Base-by-base conservation (phyloP, 2,329 filamentous ascomycete species). In the Penicillium hordei region DNA sequence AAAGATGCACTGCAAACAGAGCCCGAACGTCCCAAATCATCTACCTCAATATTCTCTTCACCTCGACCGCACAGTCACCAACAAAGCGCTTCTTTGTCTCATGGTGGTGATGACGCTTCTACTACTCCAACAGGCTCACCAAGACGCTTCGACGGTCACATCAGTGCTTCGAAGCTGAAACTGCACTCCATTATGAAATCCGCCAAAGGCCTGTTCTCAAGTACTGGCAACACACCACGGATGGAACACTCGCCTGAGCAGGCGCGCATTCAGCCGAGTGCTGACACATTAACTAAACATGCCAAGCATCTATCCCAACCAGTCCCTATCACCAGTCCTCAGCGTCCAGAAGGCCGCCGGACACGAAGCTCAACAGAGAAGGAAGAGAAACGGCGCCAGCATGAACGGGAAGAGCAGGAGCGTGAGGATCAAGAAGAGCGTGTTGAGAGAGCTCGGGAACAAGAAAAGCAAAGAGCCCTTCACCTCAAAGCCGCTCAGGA, bases 121-220 rank as follows among this genome's bases (percentile, higher is more conserved):
- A 87, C 83, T 17, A 86, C 83, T 50, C 84, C 85, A 29, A 73
- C 76, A 48, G 82, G 81, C 31, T 86, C 85, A 25, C 85, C 85
- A 29, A 72, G 66, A 66, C 82, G 72, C 77, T 83, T 72, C 78
- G 92, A 95, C 64, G 93, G 89, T 58, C 91, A 91, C 5, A 76
- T 97, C 58, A 96, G 93, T 74, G 91, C 94, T 51, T 93, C 94
- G 29, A 97, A 96, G 78, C 91, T 90, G 69, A 95, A 92, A 72
- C 81, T 97, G 48, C 95, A 93, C 46, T 96, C 93, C 10, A 92
- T 96, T 59, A 81, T 97, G 66, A 93, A 92, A 75, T 90, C 88
- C 55, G 94, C 93, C 4, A 93, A 90, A 73, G 90, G 89, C 15
- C 84, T 97, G 48, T 88, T 97, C 61, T 91, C 89, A 19, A 95